Conservation (phyloP, 2,329 filamentous ascomycete genomes). For the Fusarium acutatum region DNA sequence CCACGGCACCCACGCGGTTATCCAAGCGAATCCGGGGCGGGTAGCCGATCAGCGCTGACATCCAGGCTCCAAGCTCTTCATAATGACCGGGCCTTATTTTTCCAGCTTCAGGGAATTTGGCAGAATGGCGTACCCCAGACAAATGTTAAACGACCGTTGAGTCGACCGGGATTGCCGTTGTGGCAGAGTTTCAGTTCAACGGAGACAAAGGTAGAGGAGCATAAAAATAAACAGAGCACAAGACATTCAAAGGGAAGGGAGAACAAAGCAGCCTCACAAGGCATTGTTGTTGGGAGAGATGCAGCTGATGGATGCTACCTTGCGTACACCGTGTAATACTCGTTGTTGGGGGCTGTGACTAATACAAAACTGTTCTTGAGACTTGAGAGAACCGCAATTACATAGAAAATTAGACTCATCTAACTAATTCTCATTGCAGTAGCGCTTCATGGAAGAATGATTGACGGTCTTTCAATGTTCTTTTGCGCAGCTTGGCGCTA, state of each 20-base stretch:
- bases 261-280: neutral
- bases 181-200: constrained; percentile 27
- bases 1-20: constrained; percentile 1
- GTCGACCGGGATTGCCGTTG: constrained; percentile 12
- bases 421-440: constrained; percentile 27
- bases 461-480: neutral
- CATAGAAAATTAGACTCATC: constrained; percentile 16
- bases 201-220: neutral
- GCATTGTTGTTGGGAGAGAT: neutral
- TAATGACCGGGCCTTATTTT: neutral
- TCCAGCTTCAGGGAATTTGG: neutral
- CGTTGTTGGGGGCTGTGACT: neutral
- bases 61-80: neutral
- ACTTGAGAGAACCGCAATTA: neutral
- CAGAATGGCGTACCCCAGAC: neutral
- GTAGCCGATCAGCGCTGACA: constrained; percentile 36
- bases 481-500: constrained; percentile 1
- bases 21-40: constrained; percentile 40
- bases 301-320: neutral
- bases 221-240: neutral
- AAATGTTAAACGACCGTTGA: neutral
- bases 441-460: constrained; percentile 22
- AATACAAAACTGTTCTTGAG: neutral
- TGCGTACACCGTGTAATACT: neutral
- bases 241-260: neutral